Percentiles rank a stretch among this genome's conserved stretches.
Conservation (phyloP, 306 rosid genomes). For the Fragaria iinumae region DNA sequence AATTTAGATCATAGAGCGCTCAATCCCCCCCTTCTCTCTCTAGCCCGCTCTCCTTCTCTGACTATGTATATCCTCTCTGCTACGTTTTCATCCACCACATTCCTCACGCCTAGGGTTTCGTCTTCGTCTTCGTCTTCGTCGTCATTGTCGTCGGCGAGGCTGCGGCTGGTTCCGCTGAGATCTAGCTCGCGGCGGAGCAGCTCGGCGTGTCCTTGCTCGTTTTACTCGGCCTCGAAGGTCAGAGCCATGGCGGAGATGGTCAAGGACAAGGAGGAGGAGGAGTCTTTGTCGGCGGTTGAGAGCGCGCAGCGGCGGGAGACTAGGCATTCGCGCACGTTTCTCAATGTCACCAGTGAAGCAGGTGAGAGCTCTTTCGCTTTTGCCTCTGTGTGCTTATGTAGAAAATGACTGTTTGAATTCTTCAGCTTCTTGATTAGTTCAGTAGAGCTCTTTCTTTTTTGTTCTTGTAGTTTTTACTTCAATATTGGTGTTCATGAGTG, state of each 20-base stretch:
- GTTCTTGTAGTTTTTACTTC: not conserved
- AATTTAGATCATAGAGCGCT: slow-evolving; percentile 10
- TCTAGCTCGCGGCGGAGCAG: slow-evolving; percentile 17
- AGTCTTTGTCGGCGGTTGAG: slow-evolving; percentile 14
- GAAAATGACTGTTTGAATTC: not conserved
- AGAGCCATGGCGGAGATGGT: slow-evolving; percentile 48
- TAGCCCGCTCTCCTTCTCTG: slow-evolving; percentile 1
- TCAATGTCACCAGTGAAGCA: slow-evolving; percentile 36
- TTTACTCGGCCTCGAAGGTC: slow-evolving; percentile 22
- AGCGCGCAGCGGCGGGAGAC: slow-evolving; percentile 21
- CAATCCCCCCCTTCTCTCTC: not conserved
- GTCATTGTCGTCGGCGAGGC: not conserved
- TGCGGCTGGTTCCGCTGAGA: slow-evolving; percentile 33
- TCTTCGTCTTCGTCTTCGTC: slow-evolving; percentile 15
- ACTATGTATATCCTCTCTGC: slow-evolving; percentile 45
- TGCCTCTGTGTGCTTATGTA: not conserved
- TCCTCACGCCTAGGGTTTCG: slow-evolving; percentile 33
- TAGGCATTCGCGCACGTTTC: slow-evolving; percentile 44
- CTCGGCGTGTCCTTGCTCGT: slow-evolving; percentile 26
- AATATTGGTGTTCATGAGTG: not conserved
- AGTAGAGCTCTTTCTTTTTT: not conserved
- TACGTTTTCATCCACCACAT: slow-evolving; percentile 24
- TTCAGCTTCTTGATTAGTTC: not conserved
- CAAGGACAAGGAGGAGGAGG: slow-evolving; percentile 30
- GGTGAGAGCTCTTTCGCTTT: slow-evolving; percentile 26